Conservation (phyloP, 2,329 filamentous ascomycete genomes). For the Cercospora nicotianae region DNA sequence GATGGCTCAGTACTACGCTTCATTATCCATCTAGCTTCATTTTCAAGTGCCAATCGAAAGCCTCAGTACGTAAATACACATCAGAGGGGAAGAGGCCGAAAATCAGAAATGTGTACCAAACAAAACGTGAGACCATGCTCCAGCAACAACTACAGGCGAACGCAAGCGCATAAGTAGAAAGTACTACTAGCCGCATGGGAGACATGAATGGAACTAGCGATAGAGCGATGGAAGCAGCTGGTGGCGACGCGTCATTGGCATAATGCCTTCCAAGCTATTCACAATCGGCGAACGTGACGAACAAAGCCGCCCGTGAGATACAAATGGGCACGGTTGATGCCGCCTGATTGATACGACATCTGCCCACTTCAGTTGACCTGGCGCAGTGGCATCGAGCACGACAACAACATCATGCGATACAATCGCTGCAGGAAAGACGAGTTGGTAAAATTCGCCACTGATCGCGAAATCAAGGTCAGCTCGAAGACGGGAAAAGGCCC, state of each 20-base stretch:
- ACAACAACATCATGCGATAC: constrained; percentile 14
- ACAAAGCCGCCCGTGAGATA: neutral
- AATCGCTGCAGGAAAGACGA: constrained; percentile 18
- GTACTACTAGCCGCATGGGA: neutral
- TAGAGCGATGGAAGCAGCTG: neutral
- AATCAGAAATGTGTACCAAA: neutral
- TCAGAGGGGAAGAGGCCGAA: neutral
- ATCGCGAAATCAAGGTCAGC: constrained; percentile 8
- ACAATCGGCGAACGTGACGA: neutral
- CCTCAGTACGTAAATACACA: neutral
- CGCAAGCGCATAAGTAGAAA: neutral
- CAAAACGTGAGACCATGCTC: neutral
- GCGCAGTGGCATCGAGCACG: neutral
- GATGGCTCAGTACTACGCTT: neutral
- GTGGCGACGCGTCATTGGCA: neutral
- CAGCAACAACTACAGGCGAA: neutral
- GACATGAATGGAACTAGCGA: neutral
- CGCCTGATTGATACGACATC: neutral
- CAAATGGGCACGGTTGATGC: neutral
- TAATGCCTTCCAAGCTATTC: neutral
- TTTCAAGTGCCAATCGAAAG: neutral
- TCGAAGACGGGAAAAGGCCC: neutral
- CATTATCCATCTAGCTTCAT: neutral
- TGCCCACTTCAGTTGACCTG: neutral
- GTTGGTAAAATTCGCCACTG: constrained; percentile 15